Conservation (phyloP, 257 asterid species). For the Schizonepeta tenuifolia region DNA sequence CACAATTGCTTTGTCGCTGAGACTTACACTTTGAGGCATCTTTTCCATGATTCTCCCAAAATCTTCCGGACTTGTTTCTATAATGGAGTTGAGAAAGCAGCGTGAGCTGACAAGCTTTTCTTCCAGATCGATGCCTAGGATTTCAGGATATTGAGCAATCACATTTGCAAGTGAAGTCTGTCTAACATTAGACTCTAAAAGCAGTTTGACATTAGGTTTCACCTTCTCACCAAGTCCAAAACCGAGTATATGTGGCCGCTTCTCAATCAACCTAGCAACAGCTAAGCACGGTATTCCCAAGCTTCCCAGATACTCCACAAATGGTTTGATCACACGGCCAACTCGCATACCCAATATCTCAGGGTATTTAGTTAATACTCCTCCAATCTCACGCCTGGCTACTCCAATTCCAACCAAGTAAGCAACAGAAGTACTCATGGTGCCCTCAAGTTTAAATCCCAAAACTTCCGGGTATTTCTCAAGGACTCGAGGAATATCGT, state of each 20-base stretch:
- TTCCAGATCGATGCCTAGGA: slow-evolving; percentile 70
- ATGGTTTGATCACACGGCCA: slow-evolving; percentile 91
- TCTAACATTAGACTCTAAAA: slow-evolving; percentile 66
- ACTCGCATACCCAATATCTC: slow-evolving; percentile 96
- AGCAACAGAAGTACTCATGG: slow-evolving; percentile 99
- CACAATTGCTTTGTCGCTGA: slow-evolving; percentile 60
- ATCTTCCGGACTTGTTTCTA: slow-evolving; percentile 61
- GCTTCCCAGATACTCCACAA: slow-evolving; percentile 79
- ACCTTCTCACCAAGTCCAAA: slow-evolving; percentile 76
- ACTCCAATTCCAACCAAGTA: slow-evolving; percentile 94
- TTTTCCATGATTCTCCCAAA: slow-evolving; percentile 79
- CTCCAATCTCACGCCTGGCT: slow-evolving; percentile 90
- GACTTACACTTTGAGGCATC: slow-evolving; percentile 88
- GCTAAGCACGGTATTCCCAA: slow-evolving; percentile 82
- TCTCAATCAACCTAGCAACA: slow-evolving; percentile 85
- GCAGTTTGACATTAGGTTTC: slow-evolving; percentile 67
- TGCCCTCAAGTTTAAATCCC: slow-evolving; percentile 97
- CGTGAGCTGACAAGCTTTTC: slow-evolving; percentile 55
- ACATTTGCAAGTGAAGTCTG: slow-evolving; percentile 64
- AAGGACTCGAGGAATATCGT: slow-evolving; percentile 80
- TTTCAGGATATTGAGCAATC: slow-evolving; percentile 86
- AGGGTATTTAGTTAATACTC: slow-evolving; percentile 73
- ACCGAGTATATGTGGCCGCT: slow-evolving; percentile 83
- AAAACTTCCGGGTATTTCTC: slow-evolving; percentile 86
- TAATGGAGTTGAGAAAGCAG: slow-evolving; percentile 55